These are phyloP conservation scores for Eucalyptus guilfoylei DNA, from an alignment of 345 rosid genomes.

Conservation along the genomic window DNA sequence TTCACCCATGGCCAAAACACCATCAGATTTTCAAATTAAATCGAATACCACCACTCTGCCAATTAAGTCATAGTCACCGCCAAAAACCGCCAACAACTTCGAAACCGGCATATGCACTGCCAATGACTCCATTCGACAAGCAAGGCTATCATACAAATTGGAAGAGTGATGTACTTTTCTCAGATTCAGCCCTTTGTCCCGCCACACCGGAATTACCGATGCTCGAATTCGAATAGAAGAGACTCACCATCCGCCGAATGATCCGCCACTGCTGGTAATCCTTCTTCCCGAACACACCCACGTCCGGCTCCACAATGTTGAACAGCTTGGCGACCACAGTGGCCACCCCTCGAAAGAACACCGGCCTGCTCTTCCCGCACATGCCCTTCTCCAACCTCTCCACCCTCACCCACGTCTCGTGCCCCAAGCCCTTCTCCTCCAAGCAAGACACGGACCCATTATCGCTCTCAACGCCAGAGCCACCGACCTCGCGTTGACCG, in stretches of 20 bases:
- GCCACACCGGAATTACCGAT: not conserved
- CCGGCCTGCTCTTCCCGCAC: conserved; percentile 91
- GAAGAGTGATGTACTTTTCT: not conserved
- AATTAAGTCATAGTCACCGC: not conserved
- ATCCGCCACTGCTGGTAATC: conserved; percentile 86
- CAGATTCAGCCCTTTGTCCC: not conserved
- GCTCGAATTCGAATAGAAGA: not conserved
- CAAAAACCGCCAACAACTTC: not conserved
- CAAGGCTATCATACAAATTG: not conserved
- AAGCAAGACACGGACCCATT: conserved; percentile 39
- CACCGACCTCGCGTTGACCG: not conserved
- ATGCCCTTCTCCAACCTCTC: conserved; percentile 79
- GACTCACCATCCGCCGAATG: conserved; percentile 54
- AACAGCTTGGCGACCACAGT: conserved; percentile 78
- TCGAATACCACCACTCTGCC: not conserved
- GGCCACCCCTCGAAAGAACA: conserved; percentile 82
- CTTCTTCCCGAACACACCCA: conserved; percentile 73
- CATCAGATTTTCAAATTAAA: not conserved
- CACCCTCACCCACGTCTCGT: conserved; percentile 90
- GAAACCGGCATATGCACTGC: not conserved
- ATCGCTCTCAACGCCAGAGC: not conserved
- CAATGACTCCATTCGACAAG: not conserved
- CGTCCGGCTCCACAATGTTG: conserved; percentile 81
- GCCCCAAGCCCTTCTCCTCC: conserved; percentile 50
- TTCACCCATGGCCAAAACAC: not conserved